phyloP scores from a whole-genome alignment of 768 basidiomycete genomes.

The Mycena kentingensis region DNA sequence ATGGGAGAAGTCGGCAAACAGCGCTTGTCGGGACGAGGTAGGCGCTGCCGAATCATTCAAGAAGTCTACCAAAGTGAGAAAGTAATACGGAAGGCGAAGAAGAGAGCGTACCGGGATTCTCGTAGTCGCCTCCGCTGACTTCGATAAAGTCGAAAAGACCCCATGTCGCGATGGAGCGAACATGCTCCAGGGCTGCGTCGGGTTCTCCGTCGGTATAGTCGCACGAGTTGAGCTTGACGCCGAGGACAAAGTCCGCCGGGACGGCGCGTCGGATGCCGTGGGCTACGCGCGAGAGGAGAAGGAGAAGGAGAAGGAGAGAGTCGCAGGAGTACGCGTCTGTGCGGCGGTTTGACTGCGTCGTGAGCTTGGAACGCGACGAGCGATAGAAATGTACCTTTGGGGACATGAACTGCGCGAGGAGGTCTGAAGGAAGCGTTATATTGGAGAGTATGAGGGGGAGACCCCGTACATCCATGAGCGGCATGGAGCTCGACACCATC shows the following conservation, averaged over 20 bases:
- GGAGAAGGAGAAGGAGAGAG: no score
- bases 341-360: constrained; percentile 45
- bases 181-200: constrained; percentile 60
- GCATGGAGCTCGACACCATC: constrained; percentile 87
- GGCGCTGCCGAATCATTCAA: constrained; percentile 30
- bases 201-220: constrained; percentile 60
- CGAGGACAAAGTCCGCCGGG: constrained; percentile 64
- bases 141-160: constrained; percentile 79
- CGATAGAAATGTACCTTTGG: constrained; percentile 57
- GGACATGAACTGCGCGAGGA: constrained; percentile 78
- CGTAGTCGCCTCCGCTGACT: constrained; percentile 86
- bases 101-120: constrained; percentile 59
- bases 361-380: background rate
- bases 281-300: constrained; percentile 59
- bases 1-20: constrained; percentile 71
- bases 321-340: constrained; percentile 62
- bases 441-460: background rate
- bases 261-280: constrained; percentile 54
- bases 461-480: constrained; percentile 78
- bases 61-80: no score
- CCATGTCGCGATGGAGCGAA: constrained; percentile 64
- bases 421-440: constrained; percentile 45
- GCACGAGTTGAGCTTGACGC: constrained; percentile 79
- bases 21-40: constrained; percentile 58
- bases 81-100: background rate